These are phyloP conservation scores for Xylariaceae sp. DNA, from an alignment of 2,329 filamentous ascomycete species.

Conservation along the genomic window DNA sequence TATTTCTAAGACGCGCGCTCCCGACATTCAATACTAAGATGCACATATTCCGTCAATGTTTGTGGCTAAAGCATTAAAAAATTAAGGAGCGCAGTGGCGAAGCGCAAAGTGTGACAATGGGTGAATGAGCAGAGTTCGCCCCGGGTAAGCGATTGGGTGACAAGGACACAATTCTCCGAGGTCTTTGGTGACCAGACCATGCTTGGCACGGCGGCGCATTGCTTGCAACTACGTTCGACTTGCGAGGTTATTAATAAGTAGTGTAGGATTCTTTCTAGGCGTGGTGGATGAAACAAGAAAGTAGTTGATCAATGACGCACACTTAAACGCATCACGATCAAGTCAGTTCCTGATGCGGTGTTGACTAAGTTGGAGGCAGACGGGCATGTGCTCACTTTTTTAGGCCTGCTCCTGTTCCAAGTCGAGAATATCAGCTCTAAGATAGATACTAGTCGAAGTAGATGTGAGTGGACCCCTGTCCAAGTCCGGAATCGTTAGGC, in stretches of 20 bases:
- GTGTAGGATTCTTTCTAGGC: no score
- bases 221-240: not conserved
- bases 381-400: conserved; percentile 15
- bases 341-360: conserved; percentile 18
- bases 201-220: conserved; percentile 13
- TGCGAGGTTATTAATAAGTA: not conserved
- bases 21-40: conserved; percentile 11
- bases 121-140: conserved; percentile 32
- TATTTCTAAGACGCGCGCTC: conserved; percentile 21
- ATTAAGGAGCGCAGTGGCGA: conserved; percentile 9
- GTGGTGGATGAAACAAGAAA: no score
- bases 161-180: not conserved
- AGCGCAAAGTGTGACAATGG: conserved; percentile 23
- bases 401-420: conserved; percentile 24
- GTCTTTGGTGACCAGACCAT: conserved; percentile 1
- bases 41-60: not conserved
- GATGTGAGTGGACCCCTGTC: conserved; percentile 23
- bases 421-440: conserved; percentile 9
- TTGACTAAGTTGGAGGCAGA: conserved; percentile 15
- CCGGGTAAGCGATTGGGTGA: conserved; percentile 38
- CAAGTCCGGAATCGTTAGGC: conserved; percentile 37
- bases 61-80: conserved; percentile 9
- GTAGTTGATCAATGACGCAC: conserved; percentile 9
- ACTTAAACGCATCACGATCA: conserved; percentile 11
- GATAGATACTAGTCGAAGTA: not conserved